Conservation (phyloP, 2,329 filamentous ascomycete genomes). For the Beauveria australis region DNA sequence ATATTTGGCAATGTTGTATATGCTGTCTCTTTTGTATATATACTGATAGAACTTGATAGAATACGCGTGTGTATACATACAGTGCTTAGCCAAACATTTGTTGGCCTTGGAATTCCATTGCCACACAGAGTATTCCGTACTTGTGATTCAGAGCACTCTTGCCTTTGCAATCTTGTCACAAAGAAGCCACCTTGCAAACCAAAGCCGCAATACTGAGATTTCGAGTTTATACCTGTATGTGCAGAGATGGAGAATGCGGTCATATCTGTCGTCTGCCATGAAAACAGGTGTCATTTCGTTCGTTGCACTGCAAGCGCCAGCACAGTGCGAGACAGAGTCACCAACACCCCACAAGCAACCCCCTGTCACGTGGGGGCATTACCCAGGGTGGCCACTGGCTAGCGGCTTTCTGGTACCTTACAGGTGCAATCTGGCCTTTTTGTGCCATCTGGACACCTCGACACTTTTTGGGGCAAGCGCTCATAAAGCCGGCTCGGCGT, state of each 20-base stretch:
- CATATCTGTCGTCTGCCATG: neutral
- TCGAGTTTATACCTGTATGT: no score
- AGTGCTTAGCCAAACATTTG: no score
- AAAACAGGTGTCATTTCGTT: neutral
- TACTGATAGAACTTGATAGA: neutral
- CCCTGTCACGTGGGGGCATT: conserved; percentile 25
- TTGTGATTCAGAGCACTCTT: no score
- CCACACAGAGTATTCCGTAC: no score
- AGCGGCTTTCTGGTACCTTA: conserved; percentile 7
- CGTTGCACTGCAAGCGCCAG: neutral
- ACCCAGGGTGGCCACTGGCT: conserved; percentile 13
- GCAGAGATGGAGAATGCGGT: no score
- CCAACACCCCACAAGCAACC: conserved; percentile 13
- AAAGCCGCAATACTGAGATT: no score
- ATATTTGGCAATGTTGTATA: neutral
- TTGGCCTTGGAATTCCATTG: no score
- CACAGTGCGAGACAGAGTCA: neutral
- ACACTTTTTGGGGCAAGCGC: conserved; percentile 25
- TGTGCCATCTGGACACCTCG: conserved; percentile 37
- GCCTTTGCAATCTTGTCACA: no score
- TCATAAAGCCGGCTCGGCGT: conserved; percentile 26
- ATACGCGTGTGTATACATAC: no score
- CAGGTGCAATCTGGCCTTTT: conserved; percentile 43
- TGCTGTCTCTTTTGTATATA: neutral
- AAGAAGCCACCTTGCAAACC: no score